Evolutionary conservation across 768 basidiomycete species (phyloP), one percentile per base, ranked within the genome.

Genomic region (Grammothele lineata): DNA sequence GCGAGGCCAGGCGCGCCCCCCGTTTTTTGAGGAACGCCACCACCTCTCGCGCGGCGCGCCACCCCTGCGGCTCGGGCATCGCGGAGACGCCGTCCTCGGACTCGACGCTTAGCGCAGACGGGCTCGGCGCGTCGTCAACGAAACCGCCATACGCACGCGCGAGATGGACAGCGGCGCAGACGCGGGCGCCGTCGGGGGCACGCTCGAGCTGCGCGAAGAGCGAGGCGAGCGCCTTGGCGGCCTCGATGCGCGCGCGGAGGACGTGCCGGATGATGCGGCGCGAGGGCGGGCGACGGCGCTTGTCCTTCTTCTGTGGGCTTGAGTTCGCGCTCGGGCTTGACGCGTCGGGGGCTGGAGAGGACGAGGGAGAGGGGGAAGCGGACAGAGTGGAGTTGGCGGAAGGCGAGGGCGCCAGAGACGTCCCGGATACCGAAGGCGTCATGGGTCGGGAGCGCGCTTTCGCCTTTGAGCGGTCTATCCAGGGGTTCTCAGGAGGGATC

Each of bases 241-340:
- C 92, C 62, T 92, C 83, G 4, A 83, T 77, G n/a, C 94, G 84
- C 21, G 87, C 85, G 15, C 88, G 77, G 42, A 97, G 72, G 47
- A 96, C 87, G 66, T 96, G 91, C 17, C 90, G 87, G 57, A 97
- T 83, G 48, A 96, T 80, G 37, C 83, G 79, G 37, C 90, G 82
- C 8, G 90, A 85, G 9, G 91, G 85, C 1, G 92, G 83, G 19
- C 77, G 66, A 24, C 66, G 68, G 39, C 59, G 52, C 48, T 63
- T 60, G n/a, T n/a, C n/a, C n/a, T n/a, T n/a, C 8, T 11, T 25
- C 27, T 7, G 7, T n/a, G 18, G 37, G 23, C 24, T 27, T 12
- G 40, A 27, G 25, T n/a, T 8, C 18, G 35, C 6, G 35, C 15
- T 36, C 15, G 18, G 40, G n/a, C 22, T 27, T 23, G 37, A 5